Evolutionary conservation across 2,329 filamentous ascomycete species (phyloP).

Genomic region (Helminthosporium solani): DNA sequence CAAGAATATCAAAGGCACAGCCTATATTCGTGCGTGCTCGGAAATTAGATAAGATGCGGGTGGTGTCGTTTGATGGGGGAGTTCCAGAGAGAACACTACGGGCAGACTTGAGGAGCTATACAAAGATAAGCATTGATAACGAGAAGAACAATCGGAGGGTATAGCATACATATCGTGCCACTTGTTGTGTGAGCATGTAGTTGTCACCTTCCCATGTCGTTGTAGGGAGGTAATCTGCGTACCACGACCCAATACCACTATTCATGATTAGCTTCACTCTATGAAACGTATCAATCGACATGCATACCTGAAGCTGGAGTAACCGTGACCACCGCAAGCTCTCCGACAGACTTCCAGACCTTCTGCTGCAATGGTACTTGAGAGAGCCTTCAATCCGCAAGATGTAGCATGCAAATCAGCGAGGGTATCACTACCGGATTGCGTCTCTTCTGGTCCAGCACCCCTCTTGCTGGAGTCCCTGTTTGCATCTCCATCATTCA

Average conservation of each 20-base stretch:
- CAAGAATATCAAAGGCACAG: constrained; percentile 73
- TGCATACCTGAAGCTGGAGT: constrained; percentile 62
- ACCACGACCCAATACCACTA: constrained; percentile 71
- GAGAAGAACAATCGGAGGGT: constrained; percentile 4
- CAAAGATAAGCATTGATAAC: not conserved
- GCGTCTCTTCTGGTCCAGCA: constrained; percentile 67
- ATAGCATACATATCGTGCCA: constrained; percentile 63
- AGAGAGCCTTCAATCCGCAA: constrained; percentile 72
- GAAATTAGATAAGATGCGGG: constrained; percentile 65
- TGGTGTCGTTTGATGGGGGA: constrained; percentile 66
- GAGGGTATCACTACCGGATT: constrained; percentile 65
- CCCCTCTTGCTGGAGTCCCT: constrained; percentile 47
- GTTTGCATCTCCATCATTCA: constrained; percentile 51
- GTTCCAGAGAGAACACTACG: constrained; percentile 67
- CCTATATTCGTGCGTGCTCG: constrained; percentile 67
- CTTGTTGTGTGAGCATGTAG: constrained; percentile 81
- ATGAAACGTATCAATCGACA: not conserved
- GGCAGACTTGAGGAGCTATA: constrained; percentile 68
- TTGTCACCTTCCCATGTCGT: constrained; percentile 77
- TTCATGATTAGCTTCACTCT: constrained; percentile 8
- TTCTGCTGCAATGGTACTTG: constrained; percentile 70
- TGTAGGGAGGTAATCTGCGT: constrained; percentile 72
- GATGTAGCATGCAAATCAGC: constrained; percentile 76
- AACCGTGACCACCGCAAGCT: constrained; percentile 76
- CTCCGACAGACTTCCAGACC: constrained; percentile 73